Conservation (phyloP, 345 rosid species). For the Salix udensis region DNA sequence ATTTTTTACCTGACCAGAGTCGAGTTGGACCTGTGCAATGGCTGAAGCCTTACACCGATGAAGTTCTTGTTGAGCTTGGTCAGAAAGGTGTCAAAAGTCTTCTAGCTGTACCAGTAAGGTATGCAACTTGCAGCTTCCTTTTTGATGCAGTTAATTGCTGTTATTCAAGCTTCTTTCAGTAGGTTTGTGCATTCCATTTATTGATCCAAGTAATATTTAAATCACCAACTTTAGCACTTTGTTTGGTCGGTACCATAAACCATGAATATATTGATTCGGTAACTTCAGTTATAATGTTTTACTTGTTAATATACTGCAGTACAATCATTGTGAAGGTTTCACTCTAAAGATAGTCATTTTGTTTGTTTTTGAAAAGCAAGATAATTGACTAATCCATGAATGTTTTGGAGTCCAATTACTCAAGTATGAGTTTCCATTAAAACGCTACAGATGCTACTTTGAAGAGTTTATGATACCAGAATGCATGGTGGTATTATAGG, state of each 20-base stretch:
- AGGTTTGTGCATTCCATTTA: neutral
- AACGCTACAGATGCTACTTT: neutral
- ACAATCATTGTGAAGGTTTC: neutral
- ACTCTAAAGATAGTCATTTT: neutral
- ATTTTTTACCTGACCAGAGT: constrained; percentile 45
- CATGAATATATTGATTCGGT: neutral
- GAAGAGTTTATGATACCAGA: neutral
- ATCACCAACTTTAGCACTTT: neutral
- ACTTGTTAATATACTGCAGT: neutral
- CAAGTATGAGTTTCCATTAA: neutral
- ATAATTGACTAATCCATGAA: neutral
- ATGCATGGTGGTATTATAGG: neutral
- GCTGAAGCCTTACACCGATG: constrained; percentile 94
- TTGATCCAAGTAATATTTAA: neutral
- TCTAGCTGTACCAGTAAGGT: constrained; percentile 92
- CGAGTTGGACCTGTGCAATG: constrained; percentile 97
- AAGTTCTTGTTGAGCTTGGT: constrained; percentile 91
- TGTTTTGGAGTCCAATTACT: neutral
- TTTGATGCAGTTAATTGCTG: neutral
- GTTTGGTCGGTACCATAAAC: neutral
- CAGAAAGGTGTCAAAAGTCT: constrained; percentile 89
- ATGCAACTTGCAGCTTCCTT: neutral
- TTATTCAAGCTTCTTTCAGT: neutral
- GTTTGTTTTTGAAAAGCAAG: neutral
- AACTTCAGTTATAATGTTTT: neutral